A percentile compares a stretch with the other conserved stretches of the same genome.
Conservation (phyloP, 306 rosid genomes). For the Astragalus membranaceus region DNA sequence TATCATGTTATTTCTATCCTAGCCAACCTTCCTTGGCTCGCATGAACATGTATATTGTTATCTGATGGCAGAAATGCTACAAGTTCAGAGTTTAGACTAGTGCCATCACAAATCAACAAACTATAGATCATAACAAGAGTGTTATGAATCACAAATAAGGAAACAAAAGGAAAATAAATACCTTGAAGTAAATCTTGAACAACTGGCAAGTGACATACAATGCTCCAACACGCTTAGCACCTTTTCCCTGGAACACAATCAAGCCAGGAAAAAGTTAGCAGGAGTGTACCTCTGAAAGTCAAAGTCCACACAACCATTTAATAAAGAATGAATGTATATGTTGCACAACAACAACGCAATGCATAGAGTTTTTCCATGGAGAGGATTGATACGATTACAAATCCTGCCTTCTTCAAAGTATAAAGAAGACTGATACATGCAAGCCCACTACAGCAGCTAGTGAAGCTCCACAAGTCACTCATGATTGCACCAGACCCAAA, state of each 20-base stretch:
- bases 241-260: conserved; percentile 66
- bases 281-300: background rate
- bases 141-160: background rate
- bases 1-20: background rate
- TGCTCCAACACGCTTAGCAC: conserved; percentile 95
- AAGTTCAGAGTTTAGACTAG: conserved; percentile 10
- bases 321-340: conserved; percentile 10
- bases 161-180: conserved; percentile 18
- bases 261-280: conserved; percentile 21
- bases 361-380: background rate
- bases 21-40: background rate
- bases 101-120: background rate
- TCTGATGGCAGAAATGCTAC: background rate
- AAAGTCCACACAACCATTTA: conserved; percentile 1
- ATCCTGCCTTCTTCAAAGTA: background rate
- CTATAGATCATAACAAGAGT: background rate
- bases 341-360: background rate
- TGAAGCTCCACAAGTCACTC: no score
- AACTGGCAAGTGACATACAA: conserved; percentile 87
- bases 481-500: no score
- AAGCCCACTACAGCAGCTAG: no score
- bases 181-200: conserved; percentile 94
- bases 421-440: background rate
- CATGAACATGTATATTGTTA: background rate
- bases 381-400: background rate